Conservation (phyloP, 2,329 filamentous ascomycete genomes). For the Corinectria fuckeliana region DNA sequence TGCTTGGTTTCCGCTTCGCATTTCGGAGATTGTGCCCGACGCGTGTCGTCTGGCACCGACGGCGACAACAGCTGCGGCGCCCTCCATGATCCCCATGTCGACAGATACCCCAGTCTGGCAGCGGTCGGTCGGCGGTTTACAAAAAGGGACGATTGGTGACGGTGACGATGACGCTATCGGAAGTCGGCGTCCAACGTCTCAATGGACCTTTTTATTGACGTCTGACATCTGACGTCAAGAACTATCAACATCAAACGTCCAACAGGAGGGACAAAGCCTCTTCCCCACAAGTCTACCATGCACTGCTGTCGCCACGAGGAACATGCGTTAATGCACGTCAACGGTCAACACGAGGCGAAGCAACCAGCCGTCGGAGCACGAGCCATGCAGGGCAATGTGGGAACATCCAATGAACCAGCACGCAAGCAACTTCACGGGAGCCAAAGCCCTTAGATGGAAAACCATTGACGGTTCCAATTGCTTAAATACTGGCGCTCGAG, state of each 20-base stretch:
- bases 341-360: neutral
- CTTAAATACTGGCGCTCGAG: constrained; percentile 37
- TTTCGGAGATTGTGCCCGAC: constrained; percentile 7
- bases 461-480: constrained; percentile 26
- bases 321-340: neutral
- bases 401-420: neutral
- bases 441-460: constrained; percentile 2
- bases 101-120: neutral
- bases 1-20: constrained; percentile 5
- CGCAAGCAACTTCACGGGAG: neutral
- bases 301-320: neutral
- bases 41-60: constrained; percentile 10
- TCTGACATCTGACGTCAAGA: neutral
- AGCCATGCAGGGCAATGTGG: neutral
- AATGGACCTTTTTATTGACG: neutral
- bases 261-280: neutral
- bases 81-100: neutral
- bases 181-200: neutral
- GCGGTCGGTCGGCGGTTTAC: constrained; percentile 3
- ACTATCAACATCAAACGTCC: neutral
- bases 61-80: neutral
- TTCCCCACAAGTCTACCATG: constrained; percentile 1
- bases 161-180: neutral
- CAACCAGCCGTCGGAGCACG: neutral
- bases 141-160: neutral